These are phyloP conservation scores for Musa troglodytarum DNA, from an alignment of 176 grass and related monocot genomes.

Conservation along the genomic window DNA sequence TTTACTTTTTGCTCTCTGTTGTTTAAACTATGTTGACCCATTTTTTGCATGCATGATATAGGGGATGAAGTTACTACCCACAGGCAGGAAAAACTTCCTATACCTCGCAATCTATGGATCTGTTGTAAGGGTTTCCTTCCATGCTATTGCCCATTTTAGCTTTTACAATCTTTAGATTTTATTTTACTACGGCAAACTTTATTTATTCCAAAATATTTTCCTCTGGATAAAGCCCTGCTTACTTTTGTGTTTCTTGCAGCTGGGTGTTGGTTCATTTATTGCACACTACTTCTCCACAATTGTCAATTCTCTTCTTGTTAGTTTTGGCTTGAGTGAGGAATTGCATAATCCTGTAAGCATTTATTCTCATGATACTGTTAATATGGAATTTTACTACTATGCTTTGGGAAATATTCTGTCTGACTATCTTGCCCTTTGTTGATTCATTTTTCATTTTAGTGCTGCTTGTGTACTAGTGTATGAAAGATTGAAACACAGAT, in stretches of 20 bases:
- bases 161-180: constrained; percentile 7
- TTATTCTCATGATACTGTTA: background rate
- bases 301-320: constrained; percentile 64
- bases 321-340: constrained; percentile 77
- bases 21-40: constrained; percentile 9
- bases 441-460: background rate
- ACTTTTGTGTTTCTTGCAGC: constrained; percentile 28
- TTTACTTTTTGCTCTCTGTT: background rate
- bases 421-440: background rate
- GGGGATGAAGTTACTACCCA: constrained; percentile 92
- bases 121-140: constrained; percentile 39
- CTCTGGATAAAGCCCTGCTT: constrained; percentile 7
- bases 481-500: background rate
- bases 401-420: background rate
- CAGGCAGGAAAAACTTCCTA: constrained; percentile 79
- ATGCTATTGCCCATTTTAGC: background rate
- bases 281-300: constrained; percentile 75
- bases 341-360: constrained; percentile 94
- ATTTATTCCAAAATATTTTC: constrained; percentile 4
- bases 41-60: constrained; percentile 27
- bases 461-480: background rate
- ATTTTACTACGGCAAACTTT: background rate
- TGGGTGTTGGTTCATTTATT: constrained; percentile 76
- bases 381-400: background rate
- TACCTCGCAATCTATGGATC: constrained; percentile 93